phyloP scores from a whole-genome alignment of 176 grass and related monocot genomes.

The Oryza nivara region DNA sequence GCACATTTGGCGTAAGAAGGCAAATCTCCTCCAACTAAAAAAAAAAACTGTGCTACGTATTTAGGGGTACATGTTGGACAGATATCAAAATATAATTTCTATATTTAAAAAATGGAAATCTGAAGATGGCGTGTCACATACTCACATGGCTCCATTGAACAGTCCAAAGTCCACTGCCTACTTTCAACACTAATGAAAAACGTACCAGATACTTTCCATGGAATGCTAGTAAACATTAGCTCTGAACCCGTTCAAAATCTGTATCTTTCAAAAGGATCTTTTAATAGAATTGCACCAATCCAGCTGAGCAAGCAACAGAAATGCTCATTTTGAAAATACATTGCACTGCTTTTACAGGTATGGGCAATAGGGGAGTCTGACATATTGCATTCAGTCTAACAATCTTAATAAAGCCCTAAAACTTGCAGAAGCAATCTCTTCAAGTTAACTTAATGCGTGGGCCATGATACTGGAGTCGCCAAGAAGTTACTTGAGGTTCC shows the following conservation, averaged over 20 bases:
- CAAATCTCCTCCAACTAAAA: not conserved
- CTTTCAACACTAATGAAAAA: not conserved
- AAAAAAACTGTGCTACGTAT: not conserved
- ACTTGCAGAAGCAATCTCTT: conserved; percentile 34
- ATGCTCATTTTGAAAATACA: conserved; percentile 3
- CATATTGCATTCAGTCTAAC: conserved; percentile 21
- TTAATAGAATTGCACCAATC: not conserved
- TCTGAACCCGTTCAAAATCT: conserved; percentile 2
- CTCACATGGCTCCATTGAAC: not conserved
- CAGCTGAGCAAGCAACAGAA: conserved; percentile 25
- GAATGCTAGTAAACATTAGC: conserved; percentile 26
- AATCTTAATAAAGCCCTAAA: conserved; percentile 18
- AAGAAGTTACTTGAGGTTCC: conserved; percentile 28
- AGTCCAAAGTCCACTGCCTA: not conserved
- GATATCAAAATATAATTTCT: conserved; percentile 11
- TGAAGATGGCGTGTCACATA: not conserved
- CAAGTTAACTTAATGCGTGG: conserved; percentile 26
- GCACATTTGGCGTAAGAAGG: conserved; percentile 43
- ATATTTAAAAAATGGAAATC: not conserved
- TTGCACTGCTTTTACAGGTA: conserved; percentile 12
- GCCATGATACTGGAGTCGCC: conserved; percentile 5
- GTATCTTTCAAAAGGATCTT: not conserved
- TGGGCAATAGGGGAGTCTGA: conserved; percentile 19
- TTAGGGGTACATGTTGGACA: not conserved
- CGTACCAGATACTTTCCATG: not conserved